phyloP scores from a whole-genome alignment of 768 basidiomycete genomes.

The Amanita phalloides region DNA sequence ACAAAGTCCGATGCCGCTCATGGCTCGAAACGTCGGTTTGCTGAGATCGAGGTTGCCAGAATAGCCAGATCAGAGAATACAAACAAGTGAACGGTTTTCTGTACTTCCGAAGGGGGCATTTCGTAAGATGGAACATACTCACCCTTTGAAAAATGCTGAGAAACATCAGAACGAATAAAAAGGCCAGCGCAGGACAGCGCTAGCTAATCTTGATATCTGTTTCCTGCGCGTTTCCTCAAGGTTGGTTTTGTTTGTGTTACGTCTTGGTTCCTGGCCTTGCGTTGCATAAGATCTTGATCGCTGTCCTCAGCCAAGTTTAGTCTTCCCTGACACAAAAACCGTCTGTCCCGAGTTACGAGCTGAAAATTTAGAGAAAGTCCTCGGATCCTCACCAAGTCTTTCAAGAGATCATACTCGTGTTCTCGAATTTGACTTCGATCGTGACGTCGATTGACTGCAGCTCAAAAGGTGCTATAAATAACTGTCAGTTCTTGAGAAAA shows the following conservation, averaged over 20 bases:
- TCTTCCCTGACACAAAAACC: slow-evolving; percentile 58
- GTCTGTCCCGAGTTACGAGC: slow-evolving; percentile 61
- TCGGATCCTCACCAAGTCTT: slow-evolving; percentile 49
- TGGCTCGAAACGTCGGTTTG: slow-evolving; percentile 15
- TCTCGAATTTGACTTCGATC: too few species aligned
- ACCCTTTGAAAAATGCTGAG: not conserved
- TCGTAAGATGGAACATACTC: not conserved
- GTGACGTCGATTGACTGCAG: too few species aligned
- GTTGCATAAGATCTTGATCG: slow-evolving; percentile 18
- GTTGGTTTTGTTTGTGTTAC: not conserved
- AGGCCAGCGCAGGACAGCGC: slow-evolving; percentile 20
- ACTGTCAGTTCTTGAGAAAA: slow-evolving; percentile 5
- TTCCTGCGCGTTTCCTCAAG: not conserved
- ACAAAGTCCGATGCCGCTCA: slow-evolving; percentile 27
- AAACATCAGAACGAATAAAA: slow-evolving; percentile 1
- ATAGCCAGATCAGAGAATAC: slow-evolving; percentile 66
- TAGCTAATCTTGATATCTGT: slow-evolving; percentile 20
- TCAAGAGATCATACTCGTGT: slow-evolving; percentile 67
- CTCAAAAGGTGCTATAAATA: slow-evolving; percentile 52
- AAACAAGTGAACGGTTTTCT: slow-evolving; percentile 13
- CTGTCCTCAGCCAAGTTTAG: slow-evolving; percentile 23
- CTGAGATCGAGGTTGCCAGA: slow-evolving; percentile 27
- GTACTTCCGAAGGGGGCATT: not conserved
- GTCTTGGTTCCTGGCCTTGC: not conserved
- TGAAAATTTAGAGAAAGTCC: slow-evolving; percentile 42